Base-by-base conservation (phyloP, 768 basidiomycete genomes). In the Boletus rubropictus region DNA sequence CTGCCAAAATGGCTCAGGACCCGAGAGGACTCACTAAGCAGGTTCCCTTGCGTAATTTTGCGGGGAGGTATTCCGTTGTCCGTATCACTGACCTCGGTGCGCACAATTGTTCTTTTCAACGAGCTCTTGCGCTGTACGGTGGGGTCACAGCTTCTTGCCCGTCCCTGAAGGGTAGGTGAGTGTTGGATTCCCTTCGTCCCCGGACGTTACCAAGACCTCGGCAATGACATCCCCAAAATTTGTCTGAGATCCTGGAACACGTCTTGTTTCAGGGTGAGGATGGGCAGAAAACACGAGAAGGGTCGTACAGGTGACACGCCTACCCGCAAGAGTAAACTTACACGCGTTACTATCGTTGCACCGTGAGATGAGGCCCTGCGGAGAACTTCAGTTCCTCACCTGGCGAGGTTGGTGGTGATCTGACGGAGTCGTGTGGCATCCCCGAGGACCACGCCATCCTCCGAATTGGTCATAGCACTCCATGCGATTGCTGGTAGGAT, bases 391-490 rank as follows among this genome's bases (percentile, higher is more conserved):
- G 18, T 11, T 5, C 36, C 62, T 48, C 47, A 61, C 87, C 85
- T 88, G 5, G 88, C 83, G 38, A 94, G 79, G 63, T 93, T 92
- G 39, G 85, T 90, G 63, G 85, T 76, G 43, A 89, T 81, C 65
- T 90, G 88, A 56, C 88, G 75, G 42, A 91, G 61, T 12, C 90
- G 78, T 38, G 84, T 83, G 58, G 91, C 89, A 60, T 94, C 89
- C 21, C 90, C 89, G 12, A 86, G 79, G 32, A 94, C 89, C 40
- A 85, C 69, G 0, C 84, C 86, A 47, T 82, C 76, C 15, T 75
- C 74, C 18, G 70, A 73, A 11, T 44, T 47, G 4, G 11, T 33
- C 15, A 49, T 22, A 22, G 24, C 7, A 22, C 36, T 37, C 89
- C 83, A 89, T 86, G 34, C 87, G 82, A 70, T 89, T 86, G 64